phyloP scores from a whole-genome alignment of 108 stramenopile genomes.

The Pseudonitzschia multistriata region DNA sequence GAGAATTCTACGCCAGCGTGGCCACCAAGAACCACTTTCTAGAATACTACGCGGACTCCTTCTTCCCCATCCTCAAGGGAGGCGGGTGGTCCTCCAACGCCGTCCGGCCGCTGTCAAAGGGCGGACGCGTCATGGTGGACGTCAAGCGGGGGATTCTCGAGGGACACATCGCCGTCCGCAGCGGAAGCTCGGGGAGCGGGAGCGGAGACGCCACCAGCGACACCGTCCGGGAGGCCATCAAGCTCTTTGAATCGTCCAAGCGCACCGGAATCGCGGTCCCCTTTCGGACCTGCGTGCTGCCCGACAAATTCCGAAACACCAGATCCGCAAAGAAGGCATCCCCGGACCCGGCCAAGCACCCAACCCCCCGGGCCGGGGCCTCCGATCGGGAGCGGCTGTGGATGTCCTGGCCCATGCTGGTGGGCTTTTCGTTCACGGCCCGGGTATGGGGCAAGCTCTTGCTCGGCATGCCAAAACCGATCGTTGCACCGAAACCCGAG shows the following conservation, averaged over 20 bases:
- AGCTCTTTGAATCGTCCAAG: constrained; percentile 65
- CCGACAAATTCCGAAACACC: constrained; percentile 21
- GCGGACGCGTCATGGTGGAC: constrained; percentile 72
- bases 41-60: constrained; percentile 60
- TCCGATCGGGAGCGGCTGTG: constrained; percentile 51
- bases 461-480: constrained; percentile 62
- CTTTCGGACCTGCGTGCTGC: constrained; percentile 59
- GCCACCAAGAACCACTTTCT: constrained; percentile 64
- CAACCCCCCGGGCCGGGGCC: not conserved
- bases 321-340: too few species aligned
- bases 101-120: constrained; percentile 56
- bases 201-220: constrained; percentile 58
- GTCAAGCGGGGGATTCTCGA: constrained; percentile 55
- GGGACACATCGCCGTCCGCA: constrained; percentile 54
- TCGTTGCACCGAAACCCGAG: constrained; percentile 7
- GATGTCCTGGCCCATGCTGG: constrained; percentile 62
- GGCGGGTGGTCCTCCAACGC: constrained; percentile 65
- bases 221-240: constrained; percentile 71
- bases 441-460: constrained; percentile 72
- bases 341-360: not conserved
- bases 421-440: constrained; percentile 67
- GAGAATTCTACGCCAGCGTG: constrained; percentile 67
- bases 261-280: constrained; percentile 64
- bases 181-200: constrained; percentile 4
- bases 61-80: constrained; percentile 58